phyloP scores from a whole-genome alignment of 441 rosid genomes.

The Syzygium malaccense region DNA sequence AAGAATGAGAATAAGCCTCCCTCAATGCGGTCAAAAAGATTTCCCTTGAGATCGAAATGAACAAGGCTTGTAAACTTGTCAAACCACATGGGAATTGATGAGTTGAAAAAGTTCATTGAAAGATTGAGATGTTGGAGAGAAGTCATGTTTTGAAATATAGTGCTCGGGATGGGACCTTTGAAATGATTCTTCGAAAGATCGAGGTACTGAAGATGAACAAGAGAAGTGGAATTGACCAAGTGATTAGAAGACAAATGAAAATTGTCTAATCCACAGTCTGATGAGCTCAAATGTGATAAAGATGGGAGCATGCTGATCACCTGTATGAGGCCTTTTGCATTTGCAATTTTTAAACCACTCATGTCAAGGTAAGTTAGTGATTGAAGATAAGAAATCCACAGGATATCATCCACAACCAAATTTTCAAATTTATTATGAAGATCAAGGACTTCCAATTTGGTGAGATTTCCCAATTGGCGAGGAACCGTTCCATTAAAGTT shows the following conservation, averaged over 20 bases:
- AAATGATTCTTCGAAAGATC: neutral
- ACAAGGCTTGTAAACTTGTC: neutral
- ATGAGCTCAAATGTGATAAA: too few species aligned
- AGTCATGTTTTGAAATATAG: neutral
- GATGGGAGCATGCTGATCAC: neutral
- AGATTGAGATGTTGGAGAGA: neutral
- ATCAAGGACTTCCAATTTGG: neutral
- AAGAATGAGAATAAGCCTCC: neutral
- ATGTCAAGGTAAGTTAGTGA: neutral
- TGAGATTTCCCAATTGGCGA: neutral
- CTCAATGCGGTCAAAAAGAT: neutral
- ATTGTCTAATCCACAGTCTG: too few species aligned
- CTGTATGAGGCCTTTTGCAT: accelerated
- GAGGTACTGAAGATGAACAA: neutral
- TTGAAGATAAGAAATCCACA: neutral
- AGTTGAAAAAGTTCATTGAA: neutral
- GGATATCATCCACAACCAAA: neutral
- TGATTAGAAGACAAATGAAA: too few species aligned
- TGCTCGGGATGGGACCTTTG: neutral
- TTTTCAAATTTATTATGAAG: neutral
- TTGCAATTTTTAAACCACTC: neutral
- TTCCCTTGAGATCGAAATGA: neutral
- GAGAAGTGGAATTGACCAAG: too few species aligned
- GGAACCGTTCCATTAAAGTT: neutral
- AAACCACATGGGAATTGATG: neutral